Conservation (phyloP, 2,329 filamentous ascomycete species). For the Zasmidium citrigriseum region DNA sequence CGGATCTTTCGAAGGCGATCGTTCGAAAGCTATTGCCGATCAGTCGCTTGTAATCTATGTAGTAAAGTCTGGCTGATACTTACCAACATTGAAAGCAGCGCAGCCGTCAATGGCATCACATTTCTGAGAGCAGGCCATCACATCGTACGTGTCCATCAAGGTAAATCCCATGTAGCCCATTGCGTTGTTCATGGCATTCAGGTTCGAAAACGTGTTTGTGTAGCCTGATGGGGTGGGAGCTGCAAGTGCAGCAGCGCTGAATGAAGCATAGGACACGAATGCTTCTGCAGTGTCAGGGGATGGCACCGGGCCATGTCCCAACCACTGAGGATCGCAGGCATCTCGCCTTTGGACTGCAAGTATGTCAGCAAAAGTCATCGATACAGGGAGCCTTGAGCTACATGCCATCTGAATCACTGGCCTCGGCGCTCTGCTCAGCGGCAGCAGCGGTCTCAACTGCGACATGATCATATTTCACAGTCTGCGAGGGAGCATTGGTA, state of each 20-base stretch:
- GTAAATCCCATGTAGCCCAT: slow-evolving; percentile 18
- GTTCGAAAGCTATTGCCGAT: no score
- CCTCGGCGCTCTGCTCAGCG: slow-evolving; percentile 7
- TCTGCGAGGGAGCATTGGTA: slow-evolving; percentile 12
- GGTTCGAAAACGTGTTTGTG: slow-evolving; percentile 12
- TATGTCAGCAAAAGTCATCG: not conserved
- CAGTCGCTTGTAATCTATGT: not conserved
- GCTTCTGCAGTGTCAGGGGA: slow-evolving; percentile 11
- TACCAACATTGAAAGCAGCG: slow-evolving; percentile 12
- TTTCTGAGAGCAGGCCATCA: slow-evolving; percentile 26
- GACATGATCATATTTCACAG: slow-evolving; percentile 5
- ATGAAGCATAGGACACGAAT: slow-evolving; percentile 16
- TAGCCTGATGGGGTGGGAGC: slow-evolving; percentile 12
- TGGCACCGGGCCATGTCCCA: slow-evolving; percentile 7
- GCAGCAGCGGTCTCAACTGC: slow-evolving; percentile 5
- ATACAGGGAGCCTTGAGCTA: no score
- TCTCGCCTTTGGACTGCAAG: slow-evolving; percentile 1
- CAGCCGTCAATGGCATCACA: slow-evolving; percentile 21
- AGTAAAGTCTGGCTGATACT: not conserved
- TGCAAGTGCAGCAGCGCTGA: slow-evolving; percentile 16
- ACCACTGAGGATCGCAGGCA: slow-evolving; percentile 9
- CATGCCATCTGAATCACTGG: not conserved
- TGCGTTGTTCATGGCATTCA: slow-evolving; percentile 13
- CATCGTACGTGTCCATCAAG: slow-evolving; percentile 30
- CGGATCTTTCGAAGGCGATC: slow-evolving; percentile 30